A percentile compares a stretch with the other conserved stretches of the same genome.
Conservation (phyloP, 2,329 filamentous ascomycete genomes). For the Fusarium musae region DNA sequence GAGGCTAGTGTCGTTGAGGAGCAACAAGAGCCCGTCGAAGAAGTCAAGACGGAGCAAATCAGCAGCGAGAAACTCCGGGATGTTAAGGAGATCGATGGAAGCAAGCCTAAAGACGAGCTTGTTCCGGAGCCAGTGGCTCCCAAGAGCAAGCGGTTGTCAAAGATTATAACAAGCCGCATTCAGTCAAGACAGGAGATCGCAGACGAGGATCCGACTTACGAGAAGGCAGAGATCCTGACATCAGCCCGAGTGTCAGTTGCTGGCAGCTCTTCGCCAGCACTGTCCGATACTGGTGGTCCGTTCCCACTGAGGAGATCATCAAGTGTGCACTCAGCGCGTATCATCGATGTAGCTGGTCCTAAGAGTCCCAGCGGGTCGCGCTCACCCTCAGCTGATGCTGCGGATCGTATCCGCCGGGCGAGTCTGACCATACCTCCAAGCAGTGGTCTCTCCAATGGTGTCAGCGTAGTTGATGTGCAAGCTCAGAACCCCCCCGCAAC, state of each 20-base stretch:
- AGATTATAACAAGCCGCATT: constrained; percentile 40
- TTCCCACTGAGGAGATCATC: constrained; percentile 53
- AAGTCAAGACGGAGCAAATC: constrained; percentile 12
- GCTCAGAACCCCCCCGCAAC: constrained; percentile 38
- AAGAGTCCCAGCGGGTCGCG: constrained; percentile 64
- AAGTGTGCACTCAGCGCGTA: constrained; percentile 66
- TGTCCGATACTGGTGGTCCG: constrained; percentile 58
- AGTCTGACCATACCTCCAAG: constrained; percentile 51
- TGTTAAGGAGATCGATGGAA: constrained; percentile 12
- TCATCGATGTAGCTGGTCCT: constrained; percentile 66
- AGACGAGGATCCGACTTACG: constrained; percentile 58
- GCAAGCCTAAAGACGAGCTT: constrained; percentile 8
- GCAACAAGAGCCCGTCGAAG: constrained; percentile 5
- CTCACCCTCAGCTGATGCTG: constrained; percentile 58
- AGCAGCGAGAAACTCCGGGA: constrained; percentile 2
- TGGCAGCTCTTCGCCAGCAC: constrained; percentile 61
- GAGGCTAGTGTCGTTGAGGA: constrained; percentile 9
- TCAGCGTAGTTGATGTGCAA: constrained; percentile 55
- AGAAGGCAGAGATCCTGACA: constrained; percentile 69
- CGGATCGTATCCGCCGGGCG: constrained; percentile 55
- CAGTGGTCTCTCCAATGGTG: constrained; percentile 50
- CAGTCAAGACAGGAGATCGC: constrained; percentile 27
- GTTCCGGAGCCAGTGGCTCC: constrained; percentile 15
- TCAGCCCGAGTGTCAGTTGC: constrained; percentile 66
- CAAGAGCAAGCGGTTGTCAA: constrained; percentile 40